Conservation (phyloP, 1,139 yeast genomes). For the Yamadazyma buinensis region DNA sequence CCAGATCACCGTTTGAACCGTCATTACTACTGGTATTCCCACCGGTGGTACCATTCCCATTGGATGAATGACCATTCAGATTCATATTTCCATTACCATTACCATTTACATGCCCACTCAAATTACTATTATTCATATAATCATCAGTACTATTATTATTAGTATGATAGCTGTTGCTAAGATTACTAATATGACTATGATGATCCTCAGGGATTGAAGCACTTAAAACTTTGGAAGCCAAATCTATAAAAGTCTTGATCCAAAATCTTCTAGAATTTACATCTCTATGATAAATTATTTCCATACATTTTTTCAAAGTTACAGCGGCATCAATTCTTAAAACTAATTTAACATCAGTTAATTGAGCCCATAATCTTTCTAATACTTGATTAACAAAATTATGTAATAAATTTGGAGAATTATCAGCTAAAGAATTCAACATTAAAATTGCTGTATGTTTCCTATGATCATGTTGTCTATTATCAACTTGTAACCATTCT, state of each 20-base stretch:
- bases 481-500: slow-evolving; percentile 83
- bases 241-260: slow-evolving; percentile 69
- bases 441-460: slow-evolving; percentile 90
- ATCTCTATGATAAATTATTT: slow-evolving; percentile 78
- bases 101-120: slow-evolving; percentile 3
- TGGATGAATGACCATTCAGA: background rate
- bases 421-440: slow-evolving; percentile 77
- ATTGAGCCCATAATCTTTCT: slow-evolving; percentile 83
- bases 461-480: slow-evolving; percentile 71
- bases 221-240: slow-evolving; percentile 41
- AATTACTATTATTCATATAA: slow-evolving; percentile 1
- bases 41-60: too few relatives aligned
- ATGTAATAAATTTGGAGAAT: slow-evolving; percentile 81
- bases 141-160: slow-evolving; percentile 6
- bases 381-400: slow-evolving; percentile 75
- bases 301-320: slow-evolving; percentile 73
- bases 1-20: background rate
- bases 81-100: background rate
- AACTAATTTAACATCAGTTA: slow-evolving; percentile 70
- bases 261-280: slow-evolving; percentile 65
- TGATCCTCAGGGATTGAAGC: slow-evolving; percentile 13
- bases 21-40: slow-evolving; percentile 3
- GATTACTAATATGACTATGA: too few relatives aligned
- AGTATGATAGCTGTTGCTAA: too few relatives aligned
- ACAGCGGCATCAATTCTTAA: slow-evolving; percentile 83